These are phyloP conservation scores for Exophiala dermatitidis DNA, from an alignment of 2,329 filamentous ascomycete species.

Conservation along the genomic window DNA sequence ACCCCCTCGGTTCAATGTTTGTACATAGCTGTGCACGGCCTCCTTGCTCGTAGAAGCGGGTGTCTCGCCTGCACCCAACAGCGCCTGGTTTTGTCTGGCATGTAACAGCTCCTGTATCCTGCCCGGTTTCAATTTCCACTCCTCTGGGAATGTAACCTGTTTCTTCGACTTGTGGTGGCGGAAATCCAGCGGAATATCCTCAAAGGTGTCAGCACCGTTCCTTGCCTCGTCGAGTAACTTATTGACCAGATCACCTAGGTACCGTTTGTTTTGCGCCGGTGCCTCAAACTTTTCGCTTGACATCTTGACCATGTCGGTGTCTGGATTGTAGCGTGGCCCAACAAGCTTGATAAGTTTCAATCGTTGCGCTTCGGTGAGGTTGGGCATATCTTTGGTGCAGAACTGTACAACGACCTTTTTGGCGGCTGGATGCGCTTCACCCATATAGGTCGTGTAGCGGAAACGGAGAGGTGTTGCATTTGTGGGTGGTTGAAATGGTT, in stretches of 20 bases:
- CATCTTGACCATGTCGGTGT: slow-evolving; percentile 75
- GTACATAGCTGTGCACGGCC: slow-evolving; percentile 22
- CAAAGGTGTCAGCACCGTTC: slow-evolving; percentile 72
- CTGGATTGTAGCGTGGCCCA: slow-evolving; percentile 80
- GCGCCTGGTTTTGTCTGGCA: slow-evolving; percentile 50
- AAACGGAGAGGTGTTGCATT: slow-evolving; percentile 70
- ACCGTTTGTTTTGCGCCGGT: slow-evolving; percentile 94
- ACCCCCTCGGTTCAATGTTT: neutral
- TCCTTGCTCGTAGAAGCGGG: slow-evolving; percentile 31
- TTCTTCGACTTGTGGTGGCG: slow-evolving; percentile 69
- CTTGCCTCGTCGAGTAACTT: slow-evolving; percentile 67
- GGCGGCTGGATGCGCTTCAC: slow-evolving; percentile 82
- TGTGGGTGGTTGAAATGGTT: slow-evolving; percentile 67
- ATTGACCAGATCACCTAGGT: slow-evolving; percentile 70
- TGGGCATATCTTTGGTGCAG: slow-evolving; percentile 59
- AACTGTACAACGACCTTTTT: slow-evolving; percentile 94
- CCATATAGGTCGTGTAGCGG: slow-evolving; percentile 95
- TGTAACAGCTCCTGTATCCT: slow-evolving; percentile 13
- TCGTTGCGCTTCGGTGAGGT: slow-evolving; percentile 55
- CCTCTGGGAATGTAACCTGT: slow-evolving; percentile 65
- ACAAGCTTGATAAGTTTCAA: slow-evolving; percentile 81
- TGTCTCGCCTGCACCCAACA: slow-evolving; percentile 44
- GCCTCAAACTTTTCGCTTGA: slow-evolving; percentile 82
- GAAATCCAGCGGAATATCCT: slow-evolving; percentile 81
- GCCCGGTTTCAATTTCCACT: slow-evolving; percentile 65